Evolutionary conservation across 1,284 basidiomycete genomes (phyloP).

Genomic region (Caloboletus firmus): DNA sequence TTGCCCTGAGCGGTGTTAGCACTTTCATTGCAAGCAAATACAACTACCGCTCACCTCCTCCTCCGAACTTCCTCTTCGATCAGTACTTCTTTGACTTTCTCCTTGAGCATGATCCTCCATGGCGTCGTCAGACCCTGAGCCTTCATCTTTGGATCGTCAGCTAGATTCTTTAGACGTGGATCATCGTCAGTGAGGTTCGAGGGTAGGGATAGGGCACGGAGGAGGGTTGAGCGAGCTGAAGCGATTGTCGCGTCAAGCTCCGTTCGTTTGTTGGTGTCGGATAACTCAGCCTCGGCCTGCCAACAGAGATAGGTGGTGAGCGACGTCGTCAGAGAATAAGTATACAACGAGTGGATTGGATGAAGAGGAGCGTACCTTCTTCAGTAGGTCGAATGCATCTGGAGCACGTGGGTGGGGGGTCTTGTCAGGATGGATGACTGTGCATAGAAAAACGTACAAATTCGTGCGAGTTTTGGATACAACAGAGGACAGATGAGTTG

Average conservation of each 20-base stretch:
- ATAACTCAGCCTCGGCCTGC: constrained; percentile 78
- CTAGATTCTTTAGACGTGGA: constrained; percentile 50
- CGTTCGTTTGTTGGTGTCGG: constrained; percentile 70
- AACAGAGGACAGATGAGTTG: neutral
- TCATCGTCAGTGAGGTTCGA: constrained; percentile 56
- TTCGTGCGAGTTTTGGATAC: constrained; percentile 13
- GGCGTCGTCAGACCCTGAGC: constrained; percentile 44
- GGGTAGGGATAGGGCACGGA: constrained; percentile 63
- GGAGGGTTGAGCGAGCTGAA: constrained; percentile 62
- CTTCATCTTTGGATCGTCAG: constrained; percentile 35
- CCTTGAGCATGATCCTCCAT: constrained; percentile 62
- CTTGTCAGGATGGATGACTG: constrained; percentile 88
- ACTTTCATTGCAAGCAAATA: constrained; percentile 4
- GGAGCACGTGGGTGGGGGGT: constrained; percentile 73
- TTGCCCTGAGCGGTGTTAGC: constrained; percentile 48
- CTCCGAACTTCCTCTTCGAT: constrained; percentile 81
- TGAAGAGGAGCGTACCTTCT: constrained; percentile 58
- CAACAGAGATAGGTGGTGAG: neutral
- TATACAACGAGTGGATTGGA: neutral
- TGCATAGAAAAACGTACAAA: constrained; percentile 43
- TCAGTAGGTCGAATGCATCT: constrained; percentile 81
- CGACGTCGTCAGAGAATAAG: neutral
- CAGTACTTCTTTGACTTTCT: constrained; percentile 72
- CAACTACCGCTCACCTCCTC: constrained; percentile 57
- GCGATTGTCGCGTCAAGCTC: constrained; percentile 76